A percentile compares a stretch with the other conserved stretches of the same genome.
Conservation (phyloP, 116 monocot species). For the Cymodocea nodosa region DNA sequence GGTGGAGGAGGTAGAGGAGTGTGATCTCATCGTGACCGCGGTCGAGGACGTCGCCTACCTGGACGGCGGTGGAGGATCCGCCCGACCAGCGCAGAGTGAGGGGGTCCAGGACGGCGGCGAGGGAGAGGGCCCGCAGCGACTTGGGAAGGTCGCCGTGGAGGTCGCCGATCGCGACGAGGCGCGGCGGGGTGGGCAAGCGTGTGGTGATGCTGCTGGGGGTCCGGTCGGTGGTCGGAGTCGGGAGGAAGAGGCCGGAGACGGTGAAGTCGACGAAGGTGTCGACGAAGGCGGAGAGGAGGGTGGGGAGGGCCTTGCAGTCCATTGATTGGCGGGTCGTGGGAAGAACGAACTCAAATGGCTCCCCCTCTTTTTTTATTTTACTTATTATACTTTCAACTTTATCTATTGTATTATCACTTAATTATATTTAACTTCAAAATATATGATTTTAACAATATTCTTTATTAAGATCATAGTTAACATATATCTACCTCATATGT, state of each 20-base stretch:
- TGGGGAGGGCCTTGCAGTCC: constrained; percentile 35
- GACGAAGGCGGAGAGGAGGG: constrained; percentile 66
- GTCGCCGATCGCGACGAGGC: constrained; percentile 89
- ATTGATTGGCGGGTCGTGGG: too few species aligned
- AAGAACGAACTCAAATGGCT: too few species aligned
- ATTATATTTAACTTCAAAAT: too few species aligned
- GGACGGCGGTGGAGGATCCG: constrained; percentile 52
- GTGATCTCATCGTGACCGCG: constrained; percentile 80
- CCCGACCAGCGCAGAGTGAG: constrained; percentile 43
- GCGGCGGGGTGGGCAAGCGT: constrained; percentile 32
- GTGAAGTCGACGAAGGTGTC: constrained; percentile 93
- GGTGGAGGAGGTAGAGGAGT: constrained; percentile 67
- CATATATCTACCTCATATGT: too few species aligned
- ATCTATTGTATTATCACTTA: too few species aligned
- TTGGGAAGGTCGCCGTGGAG: constrained; percentile 89
- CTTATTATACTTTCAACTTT: too few species aligned
- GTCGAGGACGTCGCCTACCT: constrained; percentile 87
- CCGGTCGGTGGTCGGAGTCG: constrained; percentile 3
- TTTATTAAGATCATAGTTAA: too few species aligned
- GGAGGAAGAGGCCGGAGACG: constrained; percentile 72
- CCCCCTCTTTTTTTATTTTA: too few species aligned
- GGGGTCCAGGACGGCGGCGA: constrained; percentile 58
- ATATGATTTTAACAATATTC: too few species aligned
- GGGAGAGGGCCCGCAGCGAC: constrained; percentile 37
- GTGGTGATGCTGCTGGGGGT: neutral